Evolutionary conservation across 2,329 filamentous ascomycete species (phyloP).

Genomic region (Colletotrichum eleusines): DNA sequence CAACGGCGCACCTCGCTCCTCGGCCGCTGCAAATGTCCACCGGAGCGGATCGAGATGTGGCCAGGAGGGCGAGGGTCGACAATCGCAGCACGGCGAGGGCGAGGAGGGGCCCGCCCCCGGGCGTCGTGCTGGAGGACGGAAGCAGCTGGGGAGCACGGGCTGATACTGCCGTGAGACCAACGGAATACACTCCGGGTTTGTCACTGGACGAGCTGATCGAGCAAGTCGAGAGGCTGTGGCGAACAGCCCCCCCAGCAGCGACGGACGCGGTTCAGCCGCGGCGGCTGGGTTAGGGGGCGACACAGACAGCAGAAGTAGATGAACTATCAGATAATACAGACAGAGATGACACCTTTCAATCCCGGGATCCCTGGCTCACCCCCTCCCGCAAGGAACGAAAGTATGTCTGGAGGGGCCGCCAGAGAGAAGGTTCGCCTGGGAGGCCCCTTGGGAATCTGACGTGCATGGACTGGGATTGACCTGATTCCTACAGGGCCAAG

Average conservation of each 20-base stretch:
- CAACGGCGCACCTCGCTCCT: slow-evolving; percentile 10
- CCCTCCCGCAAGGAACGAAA: background rate
- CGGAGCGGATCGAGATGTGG: background rate
- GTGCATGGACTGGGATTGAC: slow-evolving; percentile 13
- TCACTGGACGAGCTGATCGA: slow-evolving; percentile 33
- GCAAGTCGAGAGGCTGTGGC: slow-evolving; percentile 41
- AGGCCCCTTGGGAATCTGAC: slow-evolving; percentile 19
- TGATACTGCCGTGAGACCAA: background rate
- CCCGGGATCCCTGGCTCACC: background rate
- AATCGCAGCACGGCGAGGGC: background rate
- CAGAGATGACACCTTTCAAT: background rate
- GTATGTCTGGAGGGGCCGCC: background rate
- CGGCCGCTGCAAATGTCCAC: background rate
- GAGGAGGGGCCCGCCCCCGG: slow-evolving; percentile 1
- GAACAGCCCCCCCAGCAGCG: background rate
- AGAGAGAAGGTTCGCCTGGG: background rate
- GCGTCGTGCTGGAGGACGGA: slow-evolving; percentile 17
- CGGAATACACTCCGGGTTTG: slow-evolving; percentile 4
- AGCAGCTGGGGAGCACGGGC: slow-evolving; percentile 2
- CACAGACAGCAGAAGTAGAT: background rate
- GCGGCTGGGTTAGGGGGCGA: background rate
- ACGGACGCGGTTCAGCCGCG: background rate
- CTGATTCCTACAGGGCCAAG: background rate
- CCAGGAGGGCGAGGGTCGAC: background rate
- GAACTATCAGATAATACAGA: background rate